Conservation (phyloP, 2,329 filamentous ascomycete species). For the Cercospora sesami region DNA sequence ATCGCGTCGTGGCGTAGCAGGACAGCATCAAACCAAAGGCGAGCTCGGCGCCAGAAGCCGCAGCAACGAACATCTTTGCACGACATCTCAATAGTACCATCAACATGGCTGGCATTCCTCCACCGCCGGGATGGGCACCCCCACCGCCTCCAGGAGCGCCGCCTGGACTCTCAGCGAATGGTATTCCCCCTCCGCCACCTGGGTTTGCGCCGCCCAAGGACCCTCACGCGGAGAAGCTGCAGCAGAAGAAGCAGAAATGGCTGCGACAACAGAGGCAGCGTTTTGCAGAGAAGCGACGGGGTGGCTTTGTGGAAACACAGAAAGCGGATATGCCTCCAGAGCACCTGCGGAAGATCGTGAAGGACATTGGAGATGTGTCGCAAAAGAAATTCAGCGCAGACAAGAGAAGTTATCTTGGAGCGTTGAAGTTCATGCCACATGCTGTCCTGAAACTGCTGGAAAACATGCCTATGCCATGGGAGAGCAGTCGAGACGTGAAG, state of each 20-base stretch:
- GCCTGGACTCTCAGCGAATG: slow-evolving; percentile 50
- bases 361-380: slow-evolving; percentile 97
- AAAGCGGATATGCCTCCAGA: slow-evolving; percentile 99
- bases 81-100: slow-evolving; percentile 10
- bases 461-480: slow-evolving; percentile 99
- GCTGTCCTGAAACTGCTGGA: slow-evolving; percentile 94
- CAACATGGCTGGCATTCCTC: slow-evolving; percentile 61
- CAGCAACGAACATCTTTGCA: slow-evolving; percentile 21
- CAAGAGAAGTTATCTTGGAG: slow-evolving; percentile 95
- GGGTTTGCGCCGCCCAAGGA: slow-evolving; percentile 79
- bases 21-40: slow-evolving; percentile 15
- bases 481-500: slow-evolving; percentile 92
- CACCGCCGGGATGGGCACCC: slow-evolving; percentile 65
- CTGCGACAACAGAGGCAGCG: slow-evolving; percentile 84
- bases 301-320: slow-evolving; percentile 94
- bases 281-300: slow-evolving; percentile 95
- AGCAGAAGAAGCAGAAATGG: slow-evolving; percentile 99
- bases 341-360: slow-evolving; percentile 96
- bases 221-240: slow-evolving; percentile 87
- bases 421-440: slow-evolving; percentile 98
- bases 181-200: slow-evolving; percentile 68
- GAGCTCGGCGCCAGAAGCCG: slow-evolving; percentile 31
- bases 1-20: slow-evolving; percentile 3
- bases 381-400: slow-evolving; percentile 99
- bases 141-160: slow-evolving; percentile 50